A percentile compares a stretch with the other conserved stretches of the same genome.
Conservation (phyloP, 345 rosid genomes). For the Camelina hispida region DNA sequence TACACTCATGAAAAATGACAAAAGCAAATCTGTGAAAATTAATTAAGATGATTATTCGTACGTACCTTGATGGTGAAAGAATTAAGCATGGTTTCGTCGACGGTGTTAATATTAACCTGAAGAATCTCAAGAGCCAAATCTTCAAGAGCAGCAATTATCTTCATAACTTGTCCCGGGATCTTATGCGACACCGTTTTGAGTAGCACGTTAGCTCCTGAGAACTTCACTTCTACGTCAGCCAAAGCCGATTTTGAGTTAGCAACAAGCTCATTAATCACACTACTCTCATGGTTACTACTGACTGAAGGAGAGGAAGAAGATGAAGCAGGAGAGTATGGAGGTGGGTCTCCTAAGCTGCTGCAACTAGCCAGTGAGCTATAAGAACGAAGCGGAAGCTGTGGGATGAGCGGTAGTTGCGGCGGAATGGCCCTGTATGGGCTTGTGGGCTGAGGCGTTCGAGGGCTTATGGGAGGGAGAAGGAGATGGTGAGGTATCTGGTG, state of each 20-base stretch:
- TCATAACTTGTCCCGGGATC: constrained; percentile 84
- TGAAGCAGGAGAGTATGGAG: constrained; percentile 47
- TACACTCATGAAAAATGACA: background rate
- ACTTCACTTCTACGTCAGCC: constrained; percentile 95
- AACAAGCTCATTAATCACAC: constrained; percentile 65
- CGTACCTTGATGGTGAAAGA: constrained; percentile 98
- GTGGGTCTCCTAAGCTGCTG: constrained; percentile 52
- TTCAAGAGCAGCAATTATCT: constrained; percentile 77
- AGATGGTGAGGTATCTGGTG: constrained; percentile 50
- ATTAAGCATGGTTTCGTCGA: constrained; percentile 77
- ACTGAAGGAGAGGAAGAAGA: constrained; percentile 66
- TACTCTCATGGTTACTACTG: constrained; percentile 45
- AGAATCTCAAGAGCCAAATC: constrained; percentile 85
- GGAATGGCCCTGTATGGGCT: constrained; percentile 66
- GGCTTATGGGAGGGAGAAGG: constrained; percentile 74
- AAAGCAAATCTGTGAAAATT: background rate
- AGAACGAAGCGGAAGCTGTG: constrained; percentile 51
- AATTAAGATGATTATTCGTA: constrained; percentile 28
- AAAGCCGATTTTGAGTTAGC: constrained; percentile 82
- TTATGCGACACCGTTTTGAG: constrained; percentile 81
- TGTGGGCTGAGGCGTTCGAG: constrained; percentile 75
- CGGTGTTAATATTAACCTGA: constrained; percentile 60
- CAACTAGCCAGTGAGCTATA: constrained; percentile 36
- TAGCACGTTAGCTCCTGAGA: constrained; percentile 78
- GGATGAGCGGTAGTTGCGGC: constrained; percentile 50